Conservation (phyloP, 2,329 filamentous ascomycete species). For the Cytospora chrysosperma region DNA sequence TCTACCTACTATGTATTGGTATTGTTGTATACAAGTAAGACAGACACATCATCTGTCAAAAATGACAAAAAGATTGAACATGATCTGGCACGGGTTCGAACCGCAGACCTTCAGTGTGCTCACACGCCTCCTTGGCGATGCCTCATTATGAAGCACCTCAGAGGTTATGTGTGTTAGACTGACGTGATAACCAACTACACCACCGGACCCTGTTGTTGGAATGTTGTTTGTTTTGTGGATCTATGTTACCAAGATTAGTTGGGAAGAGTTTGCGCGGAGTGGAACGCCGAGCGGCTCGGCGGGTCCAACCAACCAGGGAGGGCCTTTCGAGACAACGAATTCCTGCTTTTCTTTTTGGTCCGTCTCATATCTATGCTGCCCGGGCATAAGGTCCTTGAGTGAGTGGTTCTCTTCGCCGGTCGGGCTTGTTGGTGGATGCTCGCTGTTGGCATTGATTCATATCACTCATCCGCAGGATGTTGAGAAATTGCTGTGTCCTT, state of each 20-base stretch:
- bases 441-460: no score
- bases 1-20: no score
- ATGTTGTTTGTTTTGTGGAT: fast-evolving
- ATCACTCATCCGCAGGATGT: no score
- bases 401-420: background rate
- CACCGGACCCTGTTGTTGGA: constrained; percentile 6
- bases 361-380: no score
- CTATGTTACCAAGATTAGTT: background rate
- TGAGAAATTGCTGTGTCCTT: background rate
- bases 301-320: background rate
- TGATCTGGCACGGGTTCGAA: background rate
- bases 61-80: background rate
- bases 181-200: constrained; percentile 20
- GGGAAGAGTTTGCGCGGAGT: background rate
- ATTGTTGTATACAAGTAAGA: no score
- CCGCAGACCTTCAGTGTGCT: background rate
- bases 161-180: constrained; percentile 20
- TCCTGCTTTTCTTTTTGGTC: no score
- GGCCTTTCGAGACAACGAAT: no score
- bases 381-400: background rate
- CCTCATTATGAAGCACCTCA: no score
- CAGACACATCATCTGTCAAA: background rate
- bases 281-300: background rate
- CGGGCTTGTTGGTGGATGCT: background rate
- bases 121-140: no score